These are phyloP conservation scores for Didymella arachidicola DNA, from an alignment of 2,329 filamentous ascomycete genomes.

Conservation along the genomic window DNA sequence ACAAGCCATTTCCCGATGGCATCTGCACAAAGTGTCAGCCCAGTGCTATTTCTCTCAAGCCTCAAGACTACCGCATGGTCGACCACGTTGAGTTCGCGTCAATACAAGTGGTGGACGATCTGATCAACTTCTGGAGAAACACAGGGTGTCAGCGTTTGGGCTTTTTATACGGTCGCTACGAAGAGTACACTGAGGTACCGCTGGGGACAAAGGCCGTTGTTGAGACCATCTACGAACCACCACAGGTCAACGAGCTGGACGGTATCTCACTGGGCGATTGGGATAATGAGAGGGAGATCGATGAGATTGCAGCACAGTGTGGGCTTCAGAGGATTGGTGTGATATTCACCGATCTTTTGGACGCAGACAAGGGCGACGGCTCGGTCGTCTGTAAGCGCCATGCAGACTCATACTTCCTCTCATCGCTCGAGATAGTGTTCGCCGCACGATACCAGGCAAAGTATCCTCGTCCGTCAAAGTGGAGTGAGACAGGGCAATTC, in stretches of 20 bases:
- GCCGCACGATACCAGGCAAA: conserved; percentile 86
- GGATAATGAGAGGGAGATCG: conserved; percentile 82
- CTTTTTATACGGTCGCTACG: conserved; percentile 88
- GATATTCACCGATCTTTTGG: conserved; percentile 91
- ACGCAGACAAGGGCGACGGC: conserved; percentile 81
- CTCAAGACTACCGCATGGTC: conserved; percentile 94
- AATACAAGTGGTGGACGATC: conserved; percentile 82
- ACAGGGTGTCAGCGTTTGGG: conserved; percentile 85
- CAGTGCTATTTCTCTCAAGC: conserved; percentile 93
- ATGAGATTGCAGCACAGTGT: conserved; percentile 80
- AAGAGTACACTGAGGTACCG: conserved; percentile 90
- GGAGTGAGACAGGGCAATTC: conserved; percentile 93
- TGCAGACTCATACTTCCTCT: conserved; percentile 91
- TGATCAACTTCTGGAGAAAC: conserved; percentile 90
- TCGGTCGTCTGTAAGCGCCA: conserved; percentile 94
- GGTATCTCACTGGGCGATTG: conserved; percentile 85
- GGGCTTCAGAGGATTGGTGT: conserved; percentile 89
- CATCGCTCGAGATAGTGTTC: conserved; percentile 90
- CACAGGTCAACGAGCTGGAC: conserved; percentile 87
- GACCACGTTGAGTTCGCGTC: conserved; percentile 97
- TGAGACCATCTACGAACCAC: conserved; percentile 95
- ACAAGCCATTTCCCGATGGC: conserved; percentile 91
- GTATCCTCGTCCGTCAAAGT: conserved; percentile 90
- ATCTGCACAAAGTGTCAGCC: conserved; percentile 99
- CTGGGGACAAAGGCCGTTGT: conserved; percentile 94